These are phyloP conservation scores for Dactylonectria macrodidyma DNA, from an alignment of 2,329 filamentous ascomycete species.

Conservation along the genomic window DNA sequence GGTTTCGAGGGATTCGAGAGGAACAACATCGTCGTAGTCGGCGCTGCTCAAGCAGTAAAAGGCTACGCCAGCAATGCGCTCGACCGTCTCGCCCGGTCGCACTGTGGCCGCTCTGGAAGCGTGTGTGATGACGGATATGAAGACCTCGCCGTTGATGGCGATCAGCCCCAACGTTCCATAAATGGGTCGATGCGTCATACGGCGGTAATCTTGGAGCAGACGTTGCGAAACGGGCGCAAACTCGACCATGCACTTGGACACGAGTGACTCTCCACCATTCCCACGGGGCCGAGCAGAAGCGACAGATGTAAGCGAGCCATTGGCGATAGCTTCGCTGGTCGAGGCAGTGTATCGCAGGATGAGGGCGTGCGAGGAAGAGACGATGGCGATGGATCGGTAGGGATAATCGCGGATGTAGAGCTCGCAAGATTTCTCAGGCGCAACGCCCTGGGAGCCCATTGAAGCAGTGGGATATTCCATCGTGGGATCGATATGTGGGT, in stretches of 20 bases:
- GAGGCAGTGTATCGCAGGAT: slow-evolving; percentile 85
- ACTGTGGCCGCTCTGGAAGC: slow-evolving; percentile 85
- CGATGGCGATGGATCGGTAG: slow-evolving; percentile 89
- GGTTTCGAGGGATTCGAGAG: slow-evolving; percentile 66
- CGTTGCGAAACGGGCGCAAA: slow-evolving; percentile 77
- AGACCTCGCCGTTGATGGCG: slow-evolving; percentile 86
- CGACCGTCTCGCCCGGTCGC: slow-evolving; percentile 89
- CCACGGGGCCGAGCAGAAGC: slow-evolving; percentile 61
- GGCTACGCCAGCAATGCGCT: slow-evolving; percentile 88
- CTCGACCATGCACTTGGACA: slow-evolving; percentile 87
- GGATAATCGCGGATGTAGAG: slow-evolving; percentile 90
- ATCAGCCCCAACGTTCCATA: slow-evolving; percentile 92
- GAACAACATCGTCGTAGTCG: slow-evolving; percentile 85
- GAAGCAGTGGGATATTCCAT: slow-evolving; percentile 65
- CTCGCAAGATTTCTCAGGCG: slow-evolving; percentile 76
- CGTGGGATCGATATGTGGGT: slow-evolving; percentile 35
- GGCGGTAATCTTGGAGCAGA: slow-evolving; percentile 82
- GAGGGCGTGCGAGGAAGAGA: slow-evolving; percentile 83
- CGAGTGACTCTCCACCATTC: slow-evolving; percentile 58
- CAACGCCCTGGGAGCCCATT: slow-evolving; percentile 64
- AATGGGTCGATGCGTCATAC: slow-evolving; percentile 80
- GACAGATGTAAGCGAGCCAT: slow-evolving; percentile 71
- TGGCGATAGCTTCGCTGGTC: slow-evolving; percentile 70
- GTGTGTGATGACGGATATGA: slow-evolving; percentile 89
- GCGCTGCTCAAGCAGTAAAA: slow-evolving; percentile 93